Conservation (phyloP, 345 rosid genomes). For the Eucalyptus dawsonii region DNA sequence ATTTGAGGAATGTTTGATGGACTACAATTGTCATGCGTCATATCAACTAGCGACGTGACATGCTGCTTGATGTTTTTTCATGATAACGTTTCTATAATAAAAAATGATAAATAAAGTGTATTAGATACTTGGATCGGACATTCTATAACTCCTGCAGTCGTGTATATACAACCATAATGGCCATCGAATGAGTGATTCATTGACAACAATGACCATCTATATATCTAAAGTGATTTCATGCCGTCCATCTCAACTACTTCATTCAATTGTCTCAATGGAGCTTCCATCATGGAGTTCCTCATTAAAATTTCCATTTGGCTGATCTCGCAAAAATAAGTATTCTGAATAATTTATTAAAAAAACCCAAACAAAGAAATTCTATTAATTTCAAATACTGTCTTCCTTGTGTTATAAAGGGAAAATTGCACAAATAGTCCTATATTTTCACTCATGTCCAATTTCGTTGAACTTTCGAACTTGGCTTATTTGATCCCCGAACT, state of each 20-base stretch:
- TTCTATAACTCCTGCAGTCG: accelerated
- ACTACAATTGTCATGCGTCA: neutral
- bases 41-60: neutral
- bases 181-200: neutral
- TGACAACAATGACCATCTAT: neutral
- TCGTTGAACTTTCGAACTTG: no score
- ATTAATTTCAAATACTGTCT: neutral
- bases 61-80: neutral
- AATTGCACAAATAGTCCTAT: no score
- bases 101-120: neutral
- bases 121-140: neutral
- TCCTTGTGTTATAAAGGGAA: neutral
- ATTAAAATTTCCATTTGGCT: neutral
- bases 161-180: neutral
- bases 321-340: accelerated
- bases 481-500: no score
- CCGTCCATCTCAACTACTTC: neutral
- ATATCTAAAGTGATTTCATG: neutral
- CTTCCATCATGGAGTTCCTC: accelerated
- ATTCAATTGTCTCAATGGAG: neutral
- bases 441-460: no score
- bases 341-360: accelerated
- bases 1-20: neutral
- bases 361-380: neutral
- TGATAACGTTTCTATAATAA: neutral